Base-by-base conservation (phyloP, 1,139 yeast species). In the Kodamaea anthophila region DNA sequence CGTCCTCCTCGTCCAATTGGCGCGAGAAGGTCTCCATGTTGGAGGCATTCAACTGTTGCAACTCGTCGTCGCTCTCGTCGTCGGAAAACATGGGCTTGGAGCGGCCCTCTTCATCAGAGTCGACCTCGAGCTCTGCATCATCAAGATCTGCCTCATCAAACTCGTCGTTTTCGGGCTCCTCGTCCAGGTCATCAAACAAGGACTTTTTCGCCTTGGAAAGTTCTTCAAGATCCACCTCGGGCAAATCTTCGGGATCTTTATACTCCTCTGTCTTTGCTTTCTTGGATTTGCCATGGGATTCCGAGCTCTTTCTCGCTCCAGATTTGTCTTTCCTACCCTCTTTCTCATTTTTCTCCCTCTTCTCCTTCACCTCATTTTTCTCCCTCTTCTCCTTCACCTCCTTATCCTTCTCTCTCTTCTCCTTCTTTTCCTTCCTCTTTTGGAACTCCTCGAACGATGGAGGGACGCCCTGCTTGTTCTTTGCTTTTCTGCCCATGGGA, bases 401-500 rank as follows among this genome's bases (percentile, higher is more conserved):
- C 34, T 37, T 38, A 27, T 38, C 34, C 24, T 19, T 9, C 34
- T 56, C 31, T 43, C 41, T 42, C 62, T 58, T 34, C 36, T 55
- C 31, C 39, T 59, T 55, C 27, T 42, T 39, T 15, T 63, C 66
- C 43, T 62, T 68, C 48, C 67, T 73, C 9, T 74, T 74, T 42
- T 77, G 76, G 52, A 87, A 79, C 49, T 87, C 95, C 26, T 87
- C 97, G 41, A 77, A 66, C 9, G 84, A 52, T 24, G 96, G 96
- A 43, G 96, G 96, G 36, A 73, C 83, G 19, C 85, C 88, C 62
- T 87, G 96, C 68, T 84, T 87, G 51, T 83, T 81, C 63, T 80
- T 84, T 37, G 86, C 83, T 67, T 85, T 80, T 74, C 95, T 81
- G 55, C 96, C 96, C 96, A 86, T 86, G 30, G 23, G 33, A 34